Conservation (phyloP, 306 rosid genomes). For the Sesbania bispinosa region DNA sequence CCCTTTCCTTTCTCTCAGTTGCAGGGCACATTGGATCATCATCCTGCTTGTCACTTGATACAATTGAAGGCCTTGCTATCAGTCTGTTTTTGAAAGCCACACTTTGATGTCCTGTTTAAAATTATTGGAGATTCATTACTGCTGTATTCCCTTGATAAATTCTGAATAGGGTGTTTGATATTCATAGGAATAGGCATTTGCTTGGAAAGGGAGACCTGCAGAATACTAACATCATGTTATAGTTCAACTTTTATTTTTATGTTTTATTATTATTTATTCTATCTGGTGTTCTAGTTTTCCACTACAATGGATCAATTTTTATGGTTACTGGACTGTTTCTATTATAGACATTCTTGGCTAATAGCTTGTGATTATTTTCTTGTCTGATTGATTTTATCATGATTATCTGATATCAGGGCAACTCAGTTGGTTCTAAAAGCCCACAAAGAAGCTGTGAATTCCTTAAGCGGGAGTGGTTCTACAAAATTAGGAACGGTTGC, state of each 20-base stretch:
- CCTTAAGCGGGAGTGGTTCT: conserved; percentile 91
- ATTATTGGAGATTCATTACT: background rate
- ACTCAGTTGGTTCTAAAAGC: conserved; percentile 97
- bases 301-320: background rate
- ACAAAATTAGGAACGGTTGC: conserved; percentile 95
- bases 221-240: background rate
- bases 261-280: conserved; percentile 3
- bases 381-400: conserved; percentile 19
- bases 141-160: background rate
- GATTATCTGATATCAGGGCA: conserved; percentile 61
- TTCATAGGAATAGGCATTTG: background rate
- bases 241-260: background rate
- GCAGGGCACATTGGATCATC: too few relatives aligned
- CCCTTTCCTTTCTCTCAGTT: too few relatives aligned
- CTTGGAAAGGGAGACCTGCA: background rate
- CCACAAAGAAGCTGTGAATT: conserved; percentile 95
- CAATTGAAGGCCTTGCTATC: too few relatives aligned
- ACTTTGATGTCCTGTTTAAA: background rate
- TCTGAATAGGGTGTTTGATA: background rate
- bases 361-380: background rate
- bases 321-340: background rate
- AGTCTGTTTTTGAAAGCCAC: background rate
- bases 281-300: conserved; percentile 3
- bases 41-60: too few relatives aligned
- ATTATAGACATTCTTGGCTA: conserved; percentile 7